Base-by-base conservation (phyloP, 1,284 basidiomycete genomes). In the Golubevia pallescens region DNA sequence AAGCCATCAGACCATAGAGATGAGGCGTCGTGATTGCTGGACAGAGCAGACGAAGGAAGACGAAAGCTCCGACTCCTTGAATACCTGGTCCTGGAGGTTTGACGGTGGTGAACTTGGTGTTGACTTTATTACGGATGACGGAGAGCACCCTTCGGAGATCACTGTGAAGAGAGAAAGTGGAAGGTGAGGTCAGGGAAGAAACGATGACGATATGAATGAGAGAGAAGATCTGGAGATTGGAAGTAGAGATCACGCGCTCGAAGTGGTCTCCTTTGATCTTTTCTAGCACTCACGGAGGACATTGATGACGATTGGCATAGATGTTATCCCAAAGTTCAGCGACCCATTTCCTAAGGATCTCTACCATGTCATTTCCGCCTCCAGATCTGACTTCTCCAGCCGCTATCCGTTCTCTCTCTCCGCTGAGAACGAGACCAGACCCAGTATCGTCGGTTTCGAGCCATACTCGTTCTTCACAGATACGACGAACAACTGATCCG, bases 41-140 rank as follows among this genome's bases (percentile, higher is more conserved):
- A 58, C 77, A 80, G 51, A 80, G 75, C 19, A 80, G 68, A 3
- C 78, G 70, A 38, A 80, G 61, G 58, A 80, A 80, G 24, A 77
- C 76, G 38, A 80, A 79, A 2, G 78, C 73, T 28, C 78, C 77
- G 0, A 80, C 75, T 48, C 70, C 75, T 57, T 80, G 78, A 21
- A 75, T 74, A 20, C 78, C 78, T 3, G 78, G 71, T n/a, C 71
- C 69, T 13, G 62, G 60, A 16, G 67, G 68, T 53, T 70, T 69
- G 51, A 62, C 56, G 5, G 59, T 57, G 8, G 60, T 58, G 56
- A 73, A 77, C n/a, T 67, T 64, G 55, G 68, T 69, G 60, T 79
- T 71, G 62, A 80, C 78, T 61, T 66, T 74, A 58, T 61, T 32
- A 14, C 77, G 73, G 51, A 80, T 77, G 57, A 67, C 57, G n/a